Evolutionary conservation across 2,329 filamentous ascomycete species (phyloP), one percentile per base, ranked within the genome.

Genomic region (Apiospora pterosperma): DNA sequence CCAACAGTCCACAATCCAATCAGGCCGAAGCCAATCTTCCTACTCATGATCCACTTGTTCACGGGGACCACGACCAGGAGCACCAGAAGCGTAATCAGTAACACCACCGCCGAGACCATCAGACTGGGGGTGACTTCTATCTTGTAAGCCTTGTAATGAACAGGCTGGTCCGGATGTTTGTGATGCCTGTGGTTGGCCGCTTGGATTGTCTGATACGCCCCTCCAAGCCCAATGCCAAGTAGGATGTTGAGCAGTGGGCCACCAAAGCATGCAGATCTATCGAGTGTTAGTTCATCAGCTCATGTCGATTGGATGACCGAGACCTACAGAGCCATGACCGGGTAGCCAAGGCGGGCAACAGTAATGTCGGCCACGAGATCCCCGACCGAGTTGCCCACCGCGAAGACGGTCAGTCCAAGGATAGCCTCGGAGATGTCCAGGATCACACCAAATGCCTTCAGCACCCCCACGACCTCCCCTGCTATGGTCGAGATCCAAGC

Each of bases 211-310:
- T 97, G 96, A 75, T 94, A 96, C 42, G 92, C 85, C 19, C 96
- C 96, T 31, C 91, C 92, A 4, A 98, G 82, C n/a, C 96, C 96
- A 62, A 99, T 94, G 0, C 96, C 96, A 4, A 99, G 86, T 0
- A 99, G 81, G 67, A 99, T 99, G 72, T 99, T 99, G 44, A 99
- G 86, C 93, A 99, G 95, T 0, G 96, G 96, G 0, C 96, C 96
- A n/a, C 96, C 96, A 75, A 99, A 97, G 75, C 96, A 99, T 5
- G 96, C 96, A 38, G 92, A 94, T 44, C 85, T 88, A 67, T 66
- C 58, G 39, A 41, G 31, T 11, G 67, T 76, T 70, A 77, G 74
- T 66, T 31, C 58, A 38, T 41, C 42, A 4, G 3, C 38, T 36
- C 48, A 34, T 16, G 44, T 36, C 19, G 59, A 62, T 23, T 34